Conservation (phyloP, 768 basidiomycete genomes). For the Sporobolomyces roseus region DNA sequence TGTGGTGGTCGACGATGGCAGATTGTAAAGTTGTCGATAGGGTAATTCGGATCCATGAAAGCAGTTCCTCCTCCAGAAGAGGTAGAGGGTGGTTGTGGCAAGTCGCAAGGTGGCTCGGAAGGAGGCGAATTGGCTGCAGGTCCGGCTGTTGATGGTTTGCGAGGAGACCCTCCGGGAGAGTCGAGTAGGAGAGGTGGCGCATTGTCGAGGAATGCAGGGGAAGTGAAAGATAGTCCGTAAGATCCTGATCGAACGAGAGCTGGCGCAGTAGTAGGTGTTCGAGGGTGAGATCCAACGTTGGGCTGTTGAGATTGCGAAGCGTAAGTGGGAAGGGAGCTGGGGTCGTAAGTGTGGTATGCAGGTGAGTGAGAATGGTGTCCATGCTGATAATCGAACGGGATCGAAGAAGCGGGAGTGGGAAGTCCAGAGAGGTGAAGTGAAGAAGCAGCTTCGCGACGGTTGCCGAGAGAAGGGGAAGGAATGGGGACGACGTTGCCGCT, state of each 20-base stretch:
- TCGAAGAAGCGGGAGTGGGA: conserved; percentile 1
- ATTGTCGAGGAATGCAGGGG: conserved; percentile 21
- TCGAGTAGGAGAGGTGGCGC: conserved; percentile 13
- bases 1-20: conserved; percentile 30
- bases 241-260: conserved; percentile 9
- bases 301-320: not conserved
- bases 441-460: conserved; percentile 12
- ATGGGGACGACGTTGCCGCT: not conserved
- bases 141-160: not conserved
- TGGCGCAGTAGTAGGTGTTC: conserved; percentile 2
- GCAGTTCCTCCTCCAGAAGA: conserved; percentile 7
- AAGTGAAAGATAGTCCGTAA: conserved; percentile 15
- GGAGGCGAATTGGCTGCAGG: conserved; percentile 6
- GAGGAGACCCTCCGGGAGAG: conserved; percentile 5
- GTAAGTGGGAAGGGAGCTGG: not conserved
- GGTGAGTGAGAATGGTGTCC: conserved; percentile 2
- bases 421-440: conserved; percentile 13
- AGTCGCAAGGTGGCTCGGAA: not conserved
- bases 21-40: conserved; percentile 3
- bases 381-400: not conserved
- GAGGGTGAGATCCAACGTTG: no score
- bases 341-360: conserved; percentile 4
- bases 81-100: not conserved
- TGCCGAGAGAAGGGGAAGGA: conserved; percentile 4
- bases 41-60: conserved; percentile 13